Evolutionary conservation across 805 yeast genomes (phyloP), one percentile per base, ranked within the genome.

Genomic region (Zygosaccharomyces kombuchaensis): DNA sequence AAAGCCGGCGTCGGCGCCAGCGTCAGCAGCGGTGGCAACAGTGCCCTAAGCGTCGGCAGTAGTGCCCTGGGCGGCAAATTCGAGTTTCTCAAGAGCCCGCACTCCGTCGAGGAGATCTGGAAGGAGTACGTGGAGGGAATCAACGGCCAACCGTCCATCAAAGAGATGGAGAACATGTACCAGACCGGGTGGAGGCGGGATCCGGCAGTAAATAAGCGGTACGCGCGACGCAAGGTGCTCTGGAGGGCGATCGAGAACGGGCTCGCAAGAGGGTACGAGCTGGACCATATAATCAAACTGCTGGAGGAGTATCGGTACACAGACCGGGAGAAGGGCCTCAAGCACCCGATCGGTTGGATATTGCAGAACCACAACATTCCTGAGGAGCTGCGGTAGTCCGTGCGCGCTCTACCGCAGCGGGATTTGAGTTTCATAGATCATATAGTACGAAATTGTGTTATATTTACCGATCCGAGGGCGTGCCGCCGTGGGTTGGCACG

Each of bases 161-260:
- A 70, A 48, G 63, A 72, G 9, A 60, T 78, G 59, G 82, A 78
- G 54, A 46, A 57, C 6, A 69, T 73, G 48, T 78, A 71, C 51
- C 74, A 73, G 42, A 71, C 80, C 1, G 72, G 74, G 29, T 78
- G 84, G 84, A 69, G 83, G 57, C 66, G 76, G 40, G 80, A 70
- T 40, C 69, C 75, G 8, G 80, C 81, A 0, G 75, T 75, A 25
- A 72, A 74, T 44, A 73, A 79, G 50, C 73, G 80, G 36, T 78
- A 74, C 55, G 68, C 75, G 38, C 59, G 84, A 50, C 64, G 83
- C 32, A 76, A 75, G 55, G 74, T 74, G 27, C 69, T 78, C 19
- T 78, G 77, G 60, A 73, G 70, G 49, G 82, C 82, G 4, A 76
- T 78, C 42, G 81, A 78, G 54, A 64, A 53, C 7, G 83, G 81